Percentiles rank a stretch among this genome's conserved stretches.
These are phyloP conservation scores for Rauvolfia tetraphylla DNA, from an alignment of 257 asterid species.

Conservation along the genomic window DNA sequence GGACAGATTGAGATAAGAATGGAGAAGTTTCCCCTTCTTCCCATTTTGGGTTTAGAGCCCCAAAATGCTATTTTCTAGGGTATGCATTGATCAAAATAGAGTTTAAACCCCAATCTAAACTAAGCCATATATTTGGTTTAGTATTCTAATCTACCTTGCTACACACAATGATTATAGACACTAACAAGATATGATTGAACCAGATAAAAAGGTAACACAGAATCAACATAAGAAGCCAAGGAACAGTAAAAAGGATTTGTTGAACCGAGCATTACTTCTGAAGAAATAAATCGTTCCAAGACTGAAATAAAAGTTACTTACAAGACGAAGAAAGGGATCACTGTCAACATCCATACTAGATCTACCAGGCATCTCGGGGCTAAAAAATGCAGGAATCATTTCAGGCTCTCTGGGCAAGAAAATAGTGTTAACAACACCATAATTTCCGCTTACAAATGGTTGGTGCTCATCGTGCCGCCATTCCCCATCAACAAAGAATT, in stretches of 20 bases:
- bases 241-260: neutral
- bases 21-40: neutral
- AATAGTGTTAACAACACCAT: slow-evolving; percentile 72
- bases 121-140: neutral
- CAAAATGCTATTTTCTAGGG: neutral
- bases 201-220: neutral
- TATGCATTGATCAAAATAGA: neutral
- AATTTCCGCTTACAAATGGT: slow-evolving; percentile 55
- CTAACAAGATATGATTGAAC: neutral
- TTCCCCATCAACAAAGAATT: slow-evolving; percentile 76
- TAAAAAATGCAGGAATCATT: slow-evolving; percentile 37
- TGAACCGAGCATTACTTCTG: neutral
- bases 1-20: neutral
- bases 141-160: neutral
- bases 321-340: slow-evolving; percentile 48
- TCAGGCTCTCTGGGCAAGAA: slow-evolving; percentile 61
- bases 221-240: neutral
- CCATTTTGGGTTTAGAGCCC: neutral
- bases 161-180: neutral
- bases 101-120: neutral
- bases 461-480: slow-evolving; percentile 81
- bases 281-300: neutral
- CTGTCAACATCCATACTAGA: slow-evolving; percentile 69
- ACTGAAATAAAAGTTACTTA: slow-evolving; percentile 25
- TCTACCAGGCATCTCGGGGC: slow-evolving; percentile 42